A percentile compares a stretch with the other conserved stretches of the same genome.
Conservation (phyloP, 805 yeast genomes). For the Saturnispora besseyi region DNA sequence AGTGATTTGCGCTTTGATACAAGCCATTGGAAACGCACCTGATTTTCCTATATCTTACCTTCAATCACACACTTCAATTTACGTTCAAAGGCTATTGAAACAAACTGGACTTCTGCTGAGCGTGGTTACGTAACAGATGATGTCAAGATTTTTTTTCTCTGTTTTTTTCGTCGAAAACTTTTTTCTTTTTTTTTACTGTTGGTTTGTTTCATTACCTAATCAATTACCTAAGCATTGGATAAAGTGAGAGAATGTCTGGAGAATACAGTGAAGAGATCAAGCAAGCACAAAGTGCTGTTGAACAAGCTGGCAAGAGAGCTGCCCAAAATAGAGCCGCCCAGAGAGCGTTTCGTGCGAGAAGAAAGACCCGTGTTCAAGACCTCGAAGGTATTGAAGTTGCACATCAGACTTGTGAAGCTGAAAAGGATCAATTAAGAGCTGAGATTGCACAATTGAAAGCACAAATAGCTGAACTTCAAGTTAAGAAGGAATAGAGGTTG, state of each 20-base stretch:
- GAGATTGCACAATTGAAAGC: slow-evolving; percentile 69
- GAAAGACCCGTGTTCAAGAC: slow-evolving; percentile 73
- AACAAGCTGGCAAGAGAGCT: slow-evolving; percentile 56
- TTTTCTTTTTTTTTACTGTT: not conserved
- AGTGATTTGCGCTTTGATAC: not conserved
- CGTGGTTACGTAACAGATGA: not conserved
- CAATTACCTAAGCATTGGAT: not conserved
- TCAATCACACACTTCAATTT: not conserved
- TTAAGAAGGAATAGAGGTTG: slow-evolving; percentile 21
- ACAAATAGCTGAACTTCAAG: slow-evolving; percentile 64
- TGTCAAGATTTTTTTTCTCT: not conserved
- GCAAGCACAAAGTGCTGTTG: slow-evolving; percentile 5
- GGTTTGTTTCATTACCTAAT: slow-evolving; percentile 5
- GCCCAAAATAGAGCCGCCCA: slow-evolving; percentile 90
- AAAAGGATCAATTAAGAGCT: slow-evolving; percentile 54
- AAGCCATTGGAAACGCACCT: not conserved
- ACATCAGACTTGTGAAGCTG: slow-evolving; percentile 51
- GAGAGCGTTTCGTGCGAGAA: slow-evolving; percentile 79
- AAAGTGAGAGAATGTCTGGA: not conserved
- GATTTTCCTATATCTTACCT: not conserved
- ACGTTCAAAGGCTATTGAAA: not conserved
- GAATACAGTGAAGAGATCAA: slow-evolving; percentile 7
- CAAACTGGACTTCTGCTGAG: not conserved
- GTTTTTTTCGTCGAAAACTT: not conserved
- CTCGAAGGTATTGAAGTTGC: slow-evolving; percentile 63